Evolutionary conservation across 805 yeast genomes (phyloP).

Genomic region (Candida boidinii): DNA sequence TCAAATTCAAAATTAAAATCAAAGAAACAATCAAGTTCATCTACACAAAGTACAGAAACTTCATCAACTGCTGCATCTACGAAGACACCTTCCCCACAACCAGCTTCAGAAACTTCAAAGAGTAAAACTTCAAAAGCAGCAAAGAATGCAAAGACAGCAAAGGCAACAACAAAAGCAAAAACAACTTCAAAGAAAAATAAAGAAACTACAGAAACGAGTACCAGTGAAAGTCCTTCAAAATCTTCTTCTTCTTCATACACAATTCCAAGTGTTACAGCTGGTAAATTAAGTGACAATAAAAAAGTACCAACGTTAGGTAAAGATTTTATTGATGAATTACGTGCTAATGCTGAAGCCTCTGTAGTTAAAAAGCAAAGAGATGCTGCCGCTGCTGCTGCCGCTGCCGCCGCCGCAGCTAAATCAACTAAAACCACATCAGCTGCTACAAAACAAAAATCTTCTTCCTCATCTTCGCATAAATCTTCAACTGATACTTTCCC

Average conservation of each 20-base stretch:
- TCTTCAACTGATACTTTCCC: background rate
- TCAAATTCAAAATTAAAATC: no score
- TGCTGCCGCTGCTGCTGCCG: slow-evolving; percentile 16
- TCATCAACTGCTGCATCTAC: no score
- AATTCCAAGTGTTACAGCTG: background rate
- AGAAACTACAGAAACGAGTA: background rate
- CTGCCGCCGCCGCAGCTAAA: slow-evolving; percentile 7
- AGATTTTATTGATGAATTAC: slow-evolving; percentile 18
- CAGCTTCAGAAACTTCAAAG: no score
- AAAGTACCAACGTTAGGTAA: slow-evolving; percentile 16
- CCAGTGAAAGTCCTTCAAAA: background rate
- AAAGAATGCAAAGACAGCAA: no score
- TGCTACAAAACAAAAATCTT: no score
- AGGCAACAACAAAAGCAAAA: background rate
- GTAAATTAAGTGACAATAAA: background rate
- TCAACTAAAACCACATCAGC: background rate
- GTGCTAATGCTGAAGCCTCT: slow-evolving; percentile 22
- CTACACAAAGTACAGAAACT: no score
- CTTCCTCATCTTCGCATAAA: background rate
- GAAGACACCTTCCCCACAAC: no score
- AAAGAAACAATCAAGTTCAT: no score
- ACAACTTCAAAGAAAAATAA: background rate
- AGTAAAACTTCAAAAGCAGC: no score
- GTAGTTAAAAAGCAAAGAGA: slow-evolving; percentile 20
- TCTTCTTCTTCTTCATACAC: background rate